phyloP scores from a whole-genome alignment of 768 basidiomycete species.

The Vishniacozyma victoriae region DNA sequence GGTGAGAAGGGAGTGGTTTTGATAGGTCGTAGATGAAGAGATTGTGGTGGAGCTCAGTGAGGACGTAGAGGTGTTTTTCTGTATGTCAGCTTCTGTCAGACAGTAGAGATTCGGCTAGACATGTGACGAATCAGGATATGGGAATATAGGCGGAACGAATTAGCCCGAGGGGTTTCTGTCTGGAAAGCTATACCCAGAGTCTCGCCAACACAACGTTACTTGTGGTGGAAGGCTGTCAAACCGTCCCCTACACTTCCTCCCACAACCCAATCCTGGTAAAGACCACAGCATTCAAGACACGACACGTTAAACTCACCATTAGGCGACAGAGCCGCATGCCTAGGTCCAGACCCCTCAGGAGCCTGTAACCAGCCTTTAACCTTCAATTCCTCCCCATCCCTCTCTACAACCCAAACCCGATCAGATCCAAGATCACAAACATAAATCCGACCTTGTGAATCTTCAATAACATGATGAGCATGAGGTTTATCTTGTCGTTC shows the following conservation, averaged over 20 bases:
- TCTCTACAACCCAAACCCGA: slow-evolving; percentile 56
- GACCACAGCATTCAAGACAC: too few species aligned
- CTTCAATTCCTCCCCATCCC: slow-evolving; percentile 52
- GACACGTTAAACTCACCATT: slow-evolving; percentile 24
- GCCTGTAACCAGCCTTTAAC: slow-evolving; percentile 52
- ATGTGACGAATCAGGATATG: too few species aligned
- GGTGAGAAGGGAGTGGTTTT: slow-evolving; percentile 19
- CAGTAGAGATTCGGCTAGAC: background rate
- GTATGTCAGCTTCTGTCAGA: background rate
- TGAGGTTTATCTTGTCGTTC: slow-evolving; percentile 71
- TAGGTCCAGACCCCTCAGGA: slow-evolving; percentile 39
- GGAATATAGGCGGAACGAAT: too few species aligned
- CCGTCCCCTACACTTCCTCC: too few species aligned
- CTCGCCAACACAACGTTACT: too few species aligned
- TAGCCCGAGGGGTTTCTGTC: too few species aligned
- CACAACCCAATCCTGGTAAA: too few species aligned
- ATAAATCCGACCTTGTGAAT: slow-evolving; percentile 54
- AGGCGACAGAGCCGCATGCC: slow-evolving; percentile 25
- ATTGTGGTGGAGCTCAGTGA: slow-evolving; percentile 37
- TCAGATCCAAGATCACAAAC: slow-evolving; percentile 73
- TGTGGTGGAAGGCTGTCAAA: too few species aligned
- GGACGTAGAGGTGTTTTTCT: slow-evolving; percentile 44
- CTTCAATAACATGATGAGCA: slow-evolving; percentile 64
- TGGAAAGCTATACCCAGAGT: too few species aligned
- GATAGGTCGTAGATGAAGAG: slow-evolving; percentile 32